phyloP scores from a whole-genome alignment of 2,329 filamentous ascomycete species.

The Aspergillus pseudoviridinutans region DNA sequence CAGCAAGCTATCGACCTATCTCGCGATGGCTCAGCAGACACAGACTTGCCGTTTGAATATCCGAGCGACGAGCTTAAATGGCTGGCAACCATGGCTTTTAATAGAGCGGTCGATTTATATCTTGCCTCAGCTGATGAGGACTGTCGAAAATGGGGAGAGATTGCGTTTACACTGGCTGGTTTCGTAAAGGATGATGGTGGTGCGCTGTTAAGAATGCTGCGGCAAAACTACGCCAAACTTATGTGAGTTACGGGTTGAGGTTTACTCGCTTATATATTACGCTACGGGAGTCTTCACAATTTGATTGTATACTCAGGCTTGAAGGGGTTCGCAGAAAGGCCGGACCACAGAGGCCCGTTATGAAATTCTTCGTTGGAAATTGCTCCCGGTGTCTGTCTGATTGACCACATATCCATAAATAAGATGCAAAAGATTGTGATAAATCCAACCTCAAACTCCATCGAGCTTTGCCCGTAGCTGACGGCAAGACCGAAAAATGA shows the following conservation, averaged over 20 bases:
- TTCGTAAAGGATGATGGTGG: constrained; percentile 21
- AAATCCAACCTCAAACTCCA: background rate
- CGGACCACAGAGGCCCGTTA: background rate
- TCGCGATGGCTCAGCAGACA: background rate
- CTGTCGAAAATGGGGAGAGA: constrained; percentile 35
- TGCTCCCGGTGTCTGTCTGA: background rate
- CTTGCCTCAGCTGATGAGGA: constrained; percentile 25
- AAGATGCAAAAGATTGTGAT: background rate
- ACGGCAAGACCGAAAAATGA: background rate
- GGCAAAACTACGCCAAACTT: constrained; percentile 26
- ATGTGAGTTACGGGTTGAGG: constrained; percentile 11
- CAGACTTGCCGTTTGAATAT: constrained; percentile 30
- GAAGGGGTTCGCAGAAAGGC: background rate
- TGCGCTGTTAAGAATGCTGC: constrained; percentile 21
- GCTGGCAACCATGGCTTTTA: constrained; percentile 54
- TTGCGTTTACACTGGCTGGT: constrained; percentile 32
- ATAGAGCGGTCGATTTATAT: constrained; percentile 54
- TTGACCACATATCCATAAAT: background rate
- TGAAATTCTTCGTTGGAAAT: background rate
- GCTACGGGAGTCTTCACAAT: background rate
- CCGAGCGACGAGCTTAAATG: constrained; percentile 55
- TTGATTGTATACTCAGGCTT: background rate
- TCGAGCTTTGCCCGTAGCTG: background rate
- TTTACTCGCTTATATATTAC: background rate
- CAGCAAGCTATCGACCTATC: constrained; percentile 30